Evolutionary conservation across 306 rosid genomes (phyloP), one percentile per base, ranked within the genome.

Genomic region (Citrullus amarus): DNA sequence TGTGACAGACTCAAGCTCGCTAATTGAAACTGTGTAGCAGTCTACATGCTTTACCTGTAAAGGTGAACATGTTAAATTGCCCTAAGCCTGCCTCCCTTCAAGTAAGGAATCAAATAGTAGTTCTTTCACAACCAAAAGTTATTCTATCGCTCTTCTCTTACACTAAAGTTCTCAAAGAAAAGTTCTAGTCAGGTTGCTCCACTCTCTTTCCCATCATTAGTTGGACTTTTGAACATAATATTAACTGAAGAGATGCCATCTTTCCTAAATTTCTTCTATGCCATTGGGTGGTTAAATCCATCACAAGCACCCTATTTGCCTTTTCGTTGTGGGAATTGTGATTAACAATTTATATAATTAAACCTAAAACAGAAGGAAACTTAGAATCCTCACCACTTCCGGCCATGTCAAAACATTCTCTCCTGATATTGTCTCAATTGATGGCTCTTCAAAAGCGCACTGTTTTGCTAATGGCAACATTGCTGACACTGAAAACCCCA

Each of bases 351-450:
- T 15, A 72, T 50, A 72, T 50, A 50, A 72, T 51, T 28, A 50
- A 72, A 51, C 77, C 44, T 16, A 22, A 44, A 51, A 71, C 28
- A 44, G 20, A 12, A 75, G 46, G 38, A 18, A 34, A 61, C 39
- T 41, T 43, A 79, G 76, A 69, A 34, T 36, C 81, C 95, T 88
- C 85, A 95, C 97, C 97, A 91, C 86, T 79, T 91, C 91, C 34
- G 99, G 99, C 99, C 99, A 95, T 59, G 99, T 89, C 89, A 95
- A 83, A 82, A 95, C 89, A 84, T 95, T 95, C 88, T 95, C 99
- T 78, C 97, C 97, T 57, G 86, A 63, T 62, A 95, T 95, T 62
- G 93, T 95, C 89, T 95, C 99, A 80, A 95, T 94, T 18, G 90
- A 87, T 78, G 99, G 99, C 83, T 92, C 99, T 88, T 95, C 99